phyloP scores from a whole-genome alignment of 1,284 basidiomycete species.

The Cystobasidiaceae sp. region DNA sequence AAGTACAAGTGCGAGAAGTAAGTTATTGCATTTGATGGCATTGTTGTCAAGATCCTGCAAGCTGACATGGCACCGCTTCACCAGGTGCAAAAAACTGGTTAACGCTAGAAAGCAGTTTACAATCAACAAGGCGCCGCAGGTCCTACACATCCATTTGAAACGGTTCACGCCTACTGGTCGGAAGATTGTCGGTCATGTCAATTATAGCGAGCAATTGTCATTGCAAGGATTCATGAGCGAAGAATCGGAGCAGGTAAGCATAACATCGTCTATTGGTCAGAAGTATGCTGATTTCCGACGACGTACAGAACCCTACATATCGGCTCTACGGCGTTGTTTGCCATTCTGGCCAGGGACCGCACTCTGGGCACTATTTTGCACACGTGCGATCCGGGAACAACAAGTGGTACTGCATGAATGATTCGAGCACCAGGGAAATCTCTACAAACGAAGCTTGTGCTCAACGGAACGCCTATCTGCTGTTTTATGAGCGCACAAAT shows the following conservation, averaged over 20 bases:
- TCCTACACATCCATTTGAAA: slow-evolving; percentile 94
- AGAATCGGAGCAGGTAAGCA: slow-evolving; percentile 32
- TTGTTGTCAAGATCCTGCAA: no score
- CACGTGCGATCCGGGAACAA: slow-evolving; percentile 69
- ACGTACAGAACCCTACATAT: slow-evolving; percentile 65
- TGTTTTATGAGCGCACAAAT: slow-evolving; percentile 71
- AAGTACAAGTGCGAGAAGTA: slow-evolving; percentile 99
- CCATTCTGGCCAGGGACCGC: slow-evolving; percentile 85
- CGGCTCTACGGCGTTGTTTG: slow-evolving; percentile 85
- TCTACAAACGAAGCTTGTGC: slow-evolving; percentile 51
- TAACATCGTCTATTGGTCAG: not conserved
- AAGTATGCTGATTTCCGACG: not conserved
- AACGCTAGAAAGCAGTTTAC: slow-evolving; percentile 83
- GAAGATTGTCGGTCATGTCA: slow-evolving; percentile 72
- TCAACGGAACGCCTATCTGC: slow-evolving; percentile 80
- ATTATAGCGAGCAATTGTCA: slow-evolving; percentile 72
- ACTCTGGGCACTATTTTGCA: slow-evolving; percentile 94
- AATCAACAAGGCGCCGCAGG: slow-evolving; percentile 76
- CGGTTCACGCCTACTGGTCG: slow-evolving; percentile 84
- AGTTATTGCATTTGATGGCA: no score
- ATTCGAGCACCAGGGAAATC: slow-evolving; percentile 61
- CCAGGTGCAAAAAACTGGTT: slow-evolving; percentile 80
- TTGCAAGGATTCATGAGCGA: slow-evolving; percentile 80
- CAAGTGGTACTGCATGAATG: slow-evolving; percentile 89
- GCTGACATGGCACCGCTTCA: no score